A percentile compares a stretch with the other conserved stretches of the same genome.
Evolutionary conservation across 495 filamentous ascomycete species (phyloP).

Genomic region (Daldinia loculata): DNA sequence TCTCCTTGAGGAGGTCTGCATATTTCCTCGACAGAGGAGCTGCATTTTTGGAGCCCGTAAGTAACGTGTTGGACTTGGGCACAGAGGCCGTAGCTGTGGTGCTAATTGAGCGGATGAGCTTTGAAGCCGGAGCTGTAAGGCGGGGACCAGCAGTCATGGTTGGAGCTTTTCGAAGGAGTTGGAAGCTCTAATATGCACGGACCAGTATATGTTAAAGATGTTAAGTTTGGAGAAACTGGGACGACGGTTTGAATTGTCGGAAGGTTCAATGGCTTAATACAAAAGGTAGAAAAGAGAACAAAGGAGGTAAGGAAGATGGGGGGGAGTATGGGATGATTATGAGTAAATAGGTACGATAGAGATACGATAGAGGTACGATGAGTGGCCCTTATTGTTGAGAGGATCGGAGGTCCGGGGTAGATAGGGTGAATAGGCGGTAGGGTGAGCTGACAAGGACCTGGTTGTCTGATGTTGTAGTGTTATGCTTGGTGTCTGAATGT

Average conservation of each 20-base stretch:
- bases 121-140: conserved; percentile 52
- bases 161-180: conserved; percentile 4
- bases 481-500: no score
- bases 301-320: conserved; percentile 20
- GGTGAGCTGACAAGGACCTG: conserved; percentile 21
- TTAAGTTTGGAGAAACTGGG: neutral
- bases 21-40: conserved; percentile 48
- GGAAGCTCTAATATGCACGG: conserved; percentile 5
- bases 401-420: conserved; percentile 36
- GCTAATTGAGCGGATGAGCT: conserved; percentile 57
- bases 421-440: conserved; percentile 26
- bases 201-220: neutral
- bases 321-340: conserved; percentile 24
- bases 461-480: conserved; percentile 19
- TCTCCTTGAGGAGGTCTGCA: conserved; percentile 47
- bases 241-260: neutral
- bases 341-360: conserved; percentile 23
- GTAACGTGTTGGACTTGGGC: conserved; percentile 48
- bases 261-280: conserved; percentile 34
- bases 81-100: conserved; percentile 46
- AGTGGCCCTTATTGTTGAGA: conserved; percentile 35
- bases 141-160: conserved; percentile 46
- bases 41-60: conserved; percentile 46
- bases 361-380: conserved; percentile 14
- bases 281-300: conserved; percentile 26